phyloP scores from a whole-genome alignment of 768 basidiomycete species.

The Boletus speciosus region DNA sequence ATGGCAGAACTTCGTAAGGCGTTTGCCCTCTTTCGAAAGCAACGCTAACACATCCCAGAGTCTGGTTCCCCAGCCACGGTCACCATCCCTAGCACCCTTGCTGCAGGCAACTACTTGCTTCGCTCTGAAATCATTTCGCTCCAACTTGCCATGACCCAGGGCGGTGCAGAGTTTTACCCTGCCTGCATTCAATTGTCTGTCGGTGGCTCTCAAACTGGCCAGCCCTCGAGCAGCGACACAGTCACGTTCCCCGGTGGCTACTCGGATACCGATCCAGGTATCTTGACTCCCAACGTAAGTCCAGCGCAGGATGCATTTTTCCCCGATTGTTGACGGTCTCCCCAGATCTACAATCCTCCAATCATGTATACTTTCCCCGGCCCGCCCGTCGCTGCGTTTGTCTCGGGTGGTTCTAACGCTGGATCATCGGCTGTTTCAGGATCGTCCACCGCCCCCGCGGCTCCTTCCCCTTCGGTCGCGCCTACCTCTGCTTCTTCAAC shows the following conservation, averaged over 20 bases:
- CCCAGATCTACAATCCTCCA: conserved; percentile 27
- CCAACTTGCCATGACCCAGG: conserved; percentile 50
- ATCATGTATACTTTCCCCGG: conserved; percentile 50
- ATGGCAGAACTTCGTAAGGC: conserved; percentile 47
- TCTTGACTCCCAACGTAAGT: conserved; percentile 48
- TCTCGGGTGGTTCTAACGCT: conserved; percentile 13
- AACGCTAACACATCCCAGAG: conserved; percentile 23
- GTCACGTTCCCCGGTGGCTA: conserved; percentile 72
- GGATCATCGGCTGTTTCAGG: conserved; percentile 5
- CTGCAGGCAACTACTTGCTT: conserved; percentile 67
- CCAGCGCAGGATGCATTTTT: not conserved
- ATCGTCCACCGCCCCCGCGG: not conserved
- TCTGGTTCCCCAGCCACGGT: conserved; percentile 37
- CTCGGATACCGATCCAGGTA: conserved; percentile 62
- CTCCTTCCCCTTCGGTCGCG: not conserved
- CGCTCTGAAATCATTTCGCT: conserved; percentile 77
- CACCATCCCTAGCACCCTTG: conserved; percentile 47
- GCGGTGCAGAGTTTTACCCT: conserved; percentile 48
- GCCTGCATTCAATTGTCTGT: conserved; percentile 26
- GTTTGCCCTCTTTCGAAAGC: not conserved
- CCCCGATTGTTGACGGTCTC: not conserved
- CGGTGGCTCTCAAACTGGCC: conserved; percentile 27
- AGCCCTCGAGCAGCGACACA: conserved; percentile 30
- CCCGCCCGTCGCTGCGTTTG: conserved; percentile 42
- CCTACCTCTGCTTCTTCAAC: not conserved